phyloP scores from a whole-genome alignment of 345 rosid genomes.

The Eucalyptus sp. region DNA sequence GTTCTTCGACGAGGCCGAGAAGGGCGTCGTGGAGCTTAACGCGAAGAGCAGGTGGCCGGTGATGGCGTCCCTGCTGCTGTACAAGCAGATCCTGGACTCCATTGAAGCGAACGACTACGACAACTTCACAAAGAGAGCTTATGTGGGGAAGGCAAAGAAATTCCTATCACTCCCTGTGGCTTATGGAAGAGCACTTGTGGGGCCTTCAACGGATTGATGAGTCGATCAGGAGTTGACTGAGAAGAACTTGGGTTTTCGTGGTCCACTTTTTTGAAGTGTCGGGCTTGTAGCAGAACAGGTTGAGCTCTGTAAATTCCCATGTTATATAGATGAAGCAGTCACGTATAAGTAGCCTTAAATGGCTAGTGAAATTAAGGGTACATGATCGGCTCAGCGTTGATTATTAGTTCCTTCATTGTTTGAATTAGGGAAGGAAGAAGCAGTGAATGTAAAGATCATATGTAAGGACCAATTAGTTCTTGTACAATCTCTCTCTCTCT shows the following conservation, averaged over 20 bases:
- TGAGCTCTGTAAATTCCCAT: neutral
- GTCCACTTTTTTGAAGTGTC: neutral
- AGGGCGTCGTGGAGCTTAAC: slow-evolving; percentile 28
- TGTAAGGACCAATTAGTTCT: neutral
- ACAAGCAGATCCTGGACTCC: slow-evolving; percentile 30
- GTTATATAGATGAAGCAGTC: neutral
- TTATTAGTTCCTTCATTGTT: neutral
- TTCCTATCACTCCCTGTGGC: slow-evolving; percentile 22
- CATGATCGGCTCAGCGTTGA: neutral
- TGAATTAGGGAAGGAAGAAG: neutral
- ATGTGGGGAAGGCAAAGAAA: slow-evolving; percentile 36
- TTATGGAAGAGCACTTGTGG: slow-evolving; percentile 28
- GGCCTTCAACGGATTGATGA: neutral
- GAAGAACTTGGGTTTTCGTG: neutral
- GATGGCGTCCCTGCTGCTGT: slow-evolving; percentile 36
- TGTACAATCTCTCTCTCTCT: neutral
- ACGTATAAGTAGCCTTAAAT: neutral
- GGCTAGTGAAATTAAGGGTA: neutral
- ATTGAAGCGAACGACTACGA: slow-evolving; percentile 43
- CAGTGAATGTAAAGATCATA: neutral
- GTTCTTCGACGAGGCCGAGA: slow-evolving; percentile 43
- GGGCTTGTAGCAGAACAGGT: neutral
- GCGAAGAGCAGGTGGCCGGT: slow-evolving; percentile 43
- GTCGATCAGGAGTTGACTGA: neutral
- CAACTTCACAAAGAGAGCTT: slow-evolving; percentile 37